Percentiles rank a stretch among this genome's conserved stretches.
phyloP scores from a whole-genome alignment of 306 rosid species.

The Prunus padus region DNA sequence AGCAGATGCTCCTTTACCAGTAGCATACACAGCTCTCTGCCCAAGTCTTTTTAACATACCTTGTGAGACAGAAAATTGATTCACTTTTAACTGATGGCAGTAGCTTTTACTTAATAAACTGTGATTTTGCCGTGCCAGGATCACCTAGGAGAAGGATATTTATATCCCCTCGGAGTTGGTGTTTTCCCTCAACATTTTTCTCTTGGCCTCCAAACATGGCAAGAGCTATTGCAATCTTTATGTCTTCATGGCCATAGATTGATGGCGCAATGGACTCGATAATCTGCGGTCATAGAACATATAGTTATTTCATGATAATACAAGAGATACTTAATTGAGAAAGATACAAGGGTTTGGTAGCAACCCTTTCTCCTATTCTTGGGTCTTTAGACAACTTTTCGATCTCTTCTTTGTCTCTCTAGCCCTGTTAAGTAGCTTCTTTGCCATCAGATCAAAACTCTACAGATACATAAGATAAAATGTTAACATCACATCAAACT shows the following conservation, averaged over 20 bases:
- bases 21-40: conserved; percentile 96
- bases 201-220: conserved; percentile 99
- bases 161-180: conserved; percentile 83
- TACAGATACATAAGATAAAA: conserved; percentile 14
- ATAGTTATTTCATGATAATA: conserved; percentile 9
- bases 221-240: conserved; percentile 91
- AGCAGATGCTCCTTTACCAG: conserved; percentile 99
- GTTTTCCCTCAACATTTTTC: conserved; percentile 88
- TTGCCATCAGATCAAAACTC: conserved; percentile 87
- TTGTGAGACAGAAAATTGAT: conserved; percentile 26
- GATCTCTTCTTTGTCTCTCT: conserved; percentile 90
- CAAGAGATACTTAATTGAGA: neutral
- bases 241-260: conserved; percentile 90
- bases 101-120: conserved; percentile 85
- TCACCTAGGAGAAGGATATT: conserved; percentile 94
- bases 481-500: neutral
- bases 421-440: conserved; percentile 85
- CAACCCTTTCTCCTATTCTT: conserved; percentile 96
- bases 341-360: conserved; percentile 13
- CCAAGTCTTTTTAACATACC: conserved; percentile 96
- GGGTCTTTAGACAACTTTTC: conserved; percentile 81
- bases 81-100: conserved; percentile 2
- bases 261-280: conserved; percentile 94
- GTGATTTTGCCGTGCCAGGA: conserved; percentile 98
- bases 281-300: conserved; percentile 46